Base-by-base conservation (phyloP, 1,284 basidiomycete species). In the Cutaneotrichosporon cyanovorans region DNA sequence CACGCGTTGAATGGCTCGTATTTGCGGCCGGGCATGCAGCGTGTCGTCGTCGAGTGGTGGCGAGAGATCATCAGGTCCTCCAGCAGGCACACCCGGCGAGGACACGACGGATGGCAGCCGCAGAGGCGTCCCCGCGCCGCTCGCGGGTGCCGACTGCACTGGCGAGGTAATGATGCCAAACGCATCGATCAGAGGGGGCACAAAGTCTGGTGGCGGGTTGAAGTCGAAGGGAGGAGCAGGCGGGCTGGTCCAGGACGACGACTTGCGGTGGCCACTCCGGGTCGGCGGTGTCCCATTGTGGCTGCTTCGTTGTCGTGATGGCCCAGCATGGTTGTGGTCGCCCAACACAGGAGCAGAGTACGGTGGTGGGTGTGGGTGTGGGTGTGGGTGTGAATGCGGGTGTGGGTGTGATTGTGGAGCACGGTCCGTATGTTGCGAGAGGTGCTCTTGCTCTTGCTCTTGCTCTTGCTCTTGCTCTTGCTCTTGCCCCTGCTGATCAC, bases 161-260 rank as follows among this genome's bases (percentile, higher is more conserved):
- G 50, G n/a, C n/a, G 41, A 7, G 44, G 44, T 19, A 49, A 46
- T 21, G 52, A 23, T 2, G 54, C 58, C 9, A 42, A 11, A 3
- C 23, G 25, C 12, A 12, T 28, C 25, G 7, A 12, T 12, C 12
- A 12, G 46, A 16, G 50, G 47, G 10, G 39, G 36, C 2, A 59
- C 54, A 23, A 54, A 56, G 28, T 63, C 62, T 11, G 59, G 57
- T 2, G 58, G 60, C 1, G 65, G 65, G 42, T 69, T 69, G 52
- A 65, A 67, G 43, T 60, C 49, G 18, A 57, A 56, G 5, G 65
- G 64, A 5, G 62, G 66, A 4, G 48, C 38, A 0, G 66, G 64
- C 4, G 62, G 61, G 10, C 43, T 45, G 15, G n/a, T 45, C n/a
- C 32, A 22, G 9, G 41, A 43, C 18, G 41, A 38, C 2, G 25